Evolutionary conservation across 371 early-diverging fungal genomes (phyloP).

Genomic region (Mortierella sp.): DNA sequence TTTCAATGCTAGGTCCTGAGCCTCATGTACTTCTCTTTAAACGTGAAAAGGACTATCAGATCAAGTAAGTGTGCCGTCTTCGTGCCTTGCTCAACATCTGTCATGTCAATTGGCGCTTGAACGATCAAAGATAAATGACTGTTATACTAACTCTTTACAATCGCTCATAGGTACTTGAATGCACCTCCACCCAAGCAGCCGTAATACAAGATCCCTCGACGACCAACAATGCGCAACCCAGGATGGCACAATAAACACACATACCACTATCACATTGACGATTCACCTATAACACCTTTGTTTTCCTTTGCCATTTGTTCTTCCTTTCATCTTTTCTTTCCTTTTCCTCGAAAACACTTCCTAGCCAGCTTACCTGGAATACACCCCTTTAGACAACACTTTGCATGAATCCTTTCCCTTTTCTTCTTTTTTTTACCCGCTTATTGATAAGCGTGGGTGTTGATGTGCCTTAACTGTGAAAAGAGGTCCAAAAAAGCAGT

Average conservation of each 20-base stretch:
- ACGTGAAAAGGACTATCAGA: constrained; percentile 78
- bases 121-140: neutral
- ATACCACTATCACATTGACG: no score
- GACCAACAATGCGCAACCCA: neutral
- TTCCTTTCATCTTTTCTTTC: neutral
- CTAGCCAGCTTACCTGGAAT: neutral
- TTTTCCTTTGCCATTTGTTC: no score
- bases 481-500: neutral
- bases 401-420: neutral
- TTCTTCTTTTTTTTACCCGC: no score
- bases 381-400: neutral
- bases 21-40: constrained; percentile 89
- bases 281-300: neutral
- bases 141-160: neutral
- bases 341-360: neutral
- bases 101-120: neutral
- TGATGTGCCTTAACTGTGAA: no score
- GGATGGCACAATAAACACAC: neutral
- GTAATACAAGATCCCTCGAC: neutral
- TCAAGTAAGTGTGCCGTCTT: constrained; percentile 59
- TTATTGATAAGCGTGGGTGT: no score
- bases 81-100: neutral
- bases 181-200: constrained; percentile 21
- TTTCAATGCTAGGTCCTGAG: constrained; percentile 74
- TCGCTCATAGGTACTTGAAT: constrained; percentile 26